Evolutionary conservation across 1,284 basidiomycete species (phyloP).

Genomic region (Fomitopsis schrenkii): DNA sequence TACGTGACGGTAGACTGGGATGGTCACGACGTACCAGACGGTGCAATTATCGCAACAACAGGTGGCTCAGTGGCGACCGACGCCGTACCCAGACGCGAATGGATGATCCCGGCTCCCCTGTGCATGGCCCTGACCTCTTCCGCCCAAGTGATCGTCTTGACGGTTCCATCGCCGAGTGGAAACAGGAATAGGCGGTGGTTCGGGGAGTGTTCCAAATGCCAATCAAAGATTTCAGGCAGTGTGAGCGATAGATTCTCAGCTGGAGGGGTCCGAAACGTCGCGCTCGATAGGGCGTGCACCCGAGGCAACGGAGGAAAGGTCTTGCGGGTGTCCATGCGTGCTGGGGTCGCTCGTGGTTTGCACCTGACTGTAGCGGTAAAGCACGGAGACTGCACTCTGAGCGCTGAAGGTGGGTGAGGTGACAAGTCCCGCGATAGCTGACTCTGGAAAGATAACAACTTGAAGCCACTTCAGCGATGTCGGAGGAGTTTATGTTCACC

Average conservation of each 20-base stretch:
- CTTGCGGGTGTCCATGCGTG: neutral
- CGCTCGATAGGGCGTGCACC: conserved; percentile 9
- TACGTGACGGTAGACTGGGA: no score
- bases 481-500: conserved; percentile 2
- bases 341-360: no score
- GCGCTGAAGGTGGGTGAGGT: no score
- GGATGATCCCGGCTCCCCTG: neutral
- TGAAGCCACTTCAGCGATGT: no score
- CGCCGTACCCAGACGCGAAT: neutral
- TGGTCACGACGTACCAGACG: neutral
- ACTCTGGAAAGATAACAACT: no score
- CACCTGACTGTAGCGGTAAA: no score
- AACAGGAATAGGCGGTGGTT: conserved; percentile 33
- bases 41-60: conserved; percentile 1
- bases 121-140: conserved; percentile 21
- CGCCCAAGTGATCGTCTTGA: conserved; percentile 22
- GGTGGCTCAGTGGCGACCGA: neutral
- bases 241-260: conserved; percentile 31
- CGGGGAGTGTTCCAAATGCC: conserved; percentile 28
- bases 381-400: no score
- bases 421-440: no score
- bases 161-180: conserved; percentile 17
- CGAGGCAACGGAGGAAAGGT: neutral
- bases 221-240: conserved; percentile 33
- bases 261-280: conserved; percentile 27